Percentiles rank a stretch among this genome's conserved stretches.
Conservation (phyloP, 164 flowering plant species). For the Nymphaea colorata region DNA sequence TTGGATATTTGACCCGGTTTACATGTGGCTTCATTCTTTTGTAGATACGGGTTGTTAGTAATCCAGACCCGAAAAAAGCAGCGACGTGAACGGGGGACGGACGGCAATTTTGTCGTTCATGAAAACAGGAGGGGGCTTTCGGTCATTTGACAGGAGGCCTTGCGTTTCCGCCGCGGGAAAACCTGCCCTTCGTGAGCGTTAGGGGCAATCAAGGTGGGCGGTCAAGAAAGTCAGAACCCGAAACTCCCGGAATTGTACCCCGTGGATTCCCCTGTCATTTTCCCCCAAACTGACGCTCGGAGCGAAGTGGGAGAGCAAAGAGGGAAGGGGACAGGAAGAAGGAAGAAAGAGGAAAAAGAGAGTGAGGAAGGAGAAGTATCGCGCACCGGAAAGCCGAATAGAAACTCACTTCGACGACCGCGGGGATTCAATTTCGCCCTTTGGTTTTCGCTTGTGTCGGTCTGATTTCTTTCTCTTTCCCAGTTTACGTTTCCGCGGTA, state of each 20-base stretch:
- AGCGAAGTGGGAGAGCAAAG: background rate
- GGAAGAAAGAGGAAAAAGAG: background rate
- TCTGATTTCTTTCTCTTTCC: background rate
- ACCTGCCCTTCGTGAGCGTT: background rate
- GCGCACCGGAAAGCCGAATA: background rate
- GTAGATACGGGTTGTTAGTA: too few species aligned
- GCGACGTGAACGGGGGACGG: too few species aligned
- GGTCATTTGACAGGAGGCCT: too few species aligned
- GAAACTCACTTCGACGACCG: background rate
- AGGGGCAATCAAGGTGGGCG: background rate
- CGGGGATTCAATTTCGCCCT: background rate
- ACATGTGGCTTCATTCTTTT: too few species aligned
- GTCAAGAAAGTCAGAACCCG: background rate
- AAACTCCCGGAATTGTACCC: background rate
- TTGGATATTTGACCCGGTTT: too few species aligned
- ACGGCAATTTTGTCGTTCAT: too few species aligned
- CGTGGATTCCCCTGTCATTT: background rate
- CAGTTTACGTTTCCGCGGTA: background rate
- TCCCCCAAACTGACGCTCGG: background rate
- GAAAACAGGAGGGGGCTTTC: too few species aligned
- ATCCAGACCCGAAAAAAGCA: too few species aligned
- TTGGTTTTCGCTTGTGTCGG: background rate
- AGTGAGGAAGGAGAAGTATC: background rate
- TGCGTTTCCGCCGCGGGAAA: too few species aligned
- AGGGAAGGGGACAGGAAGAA: background rate